Evolutionary conservation across 371 early-diverging fungal species (phyloP), one percentile per base, ranked within the genome.

Genomic region (Batrachochytrium dendrobatidis): DNA sequence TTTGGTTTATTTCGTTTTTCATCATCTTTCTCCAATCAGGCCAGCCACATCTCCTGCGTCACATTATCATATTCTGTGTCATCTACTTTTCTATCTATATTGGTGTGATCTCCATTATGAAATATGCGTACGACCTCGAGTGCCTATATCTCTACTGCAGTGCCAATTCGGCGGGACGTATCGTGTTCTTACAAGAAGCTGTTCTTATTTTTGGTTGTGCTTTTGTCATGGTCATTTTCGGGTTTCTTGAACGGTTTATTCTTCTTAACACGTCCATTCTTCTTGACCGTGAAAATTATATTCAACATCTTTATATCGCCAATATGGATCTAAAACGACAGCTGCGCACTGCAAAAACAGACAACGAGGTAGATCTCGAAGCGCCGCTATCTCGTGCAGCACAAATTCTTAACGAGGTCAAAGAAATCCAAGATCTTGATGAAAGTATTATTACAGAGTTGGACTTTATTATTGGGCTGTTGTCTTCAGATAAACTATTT

Each of bases 271-370:
- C 75, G 22, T 43, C 50, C 20, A 64, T 62, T 29, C 59, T 76
- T 32, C 59, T 76, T n/a, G 70, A 75, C 15, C 59, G 75, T 18
- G 77, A 76, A 29, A 58, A 58, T 48, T 64, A 71, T 50, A 56
- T 76, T 55, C 52, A 60, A 22, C 66, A 59, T 24, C 56, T 76
- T n/a, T 61, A 60, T 53, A 35, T 50, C 34, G 65, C 73, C 48
- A 79, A 79, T 56, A 56, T 73, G n/a, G 77, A 79, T 28, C 59
- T 79, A 5, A 66, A 65, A 39, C 39, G 62, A 18, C 73, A 75
- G 54, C 53, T 79, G 20, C 65, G 71, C 56, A 46, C 53, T 20
- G 64, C 66, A 18, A 45, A 66, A 24, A 58, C 43, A 43, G 58
- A 59, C 17, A 64, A 72, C 24, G 62, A 73, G 29, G 56, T 69